Evolutionary conservation across 2,329 filamentous ascomycete species (phyloP).

Genomic region (Fusarium udum): DNA sequence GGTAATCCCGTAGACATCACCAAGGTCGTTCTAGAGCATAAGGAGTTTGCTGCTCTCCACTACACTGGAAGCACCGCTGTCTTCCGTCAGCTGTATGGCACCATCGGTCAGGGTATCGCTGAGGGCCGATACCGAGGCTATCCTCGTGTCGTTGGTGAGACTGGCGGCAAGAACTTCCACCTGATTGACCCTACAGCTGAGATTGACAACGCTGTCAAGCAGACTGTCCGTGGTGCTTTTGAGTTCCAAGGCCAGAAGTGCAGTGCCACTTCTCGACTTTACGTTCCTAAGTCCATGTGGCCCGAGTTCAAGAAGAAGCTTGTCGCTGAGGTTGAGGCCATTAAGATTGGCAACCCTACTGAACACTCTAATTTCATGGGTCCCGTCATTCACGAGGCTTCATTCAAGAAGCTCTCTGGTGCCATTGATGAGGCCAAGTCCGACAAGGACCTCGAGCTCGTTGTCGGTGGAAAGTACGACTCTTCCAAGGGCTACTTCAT

Average conservation of each 20-base stretch:
- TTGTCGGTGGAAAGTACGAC: slow-evolving; percentile 82
- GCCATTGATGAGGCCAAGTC: slow-evolving; percentile 84
- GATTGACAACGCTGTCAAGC: slow-evolving; percentile 78
- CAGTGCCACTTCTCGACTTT: slow-evolving; percentile 82
- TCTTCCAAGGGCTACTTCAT: slow-evolving; percentile 83
- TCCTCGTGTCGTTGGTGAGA: slow-evolving; percentile 89
- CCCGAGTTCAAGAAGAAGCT: slow-evolving; percentile 75
- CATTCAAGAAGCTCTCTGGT: slow-evolving; percentile 81
- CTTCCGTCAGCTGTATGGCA: slow-evolving; percentile 87
- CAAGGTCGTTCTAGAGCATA: slow-evolving; percentile 77
- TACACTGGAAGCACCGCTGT: slow-evolving; percentile 94
- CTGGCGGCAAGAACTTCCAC: slow-evolving; percentile 94
- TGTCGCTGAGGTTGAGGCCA: slow-evolving; percentile 71
- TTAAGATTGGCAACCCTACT: slow-evolving; percentile 75
- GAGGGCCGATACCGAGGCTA: slow-evolving; percentile 86
- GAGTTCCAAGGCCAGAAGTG: slow-evolving; percentile 95
- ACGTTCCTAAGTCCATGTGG: slow-evolving; percentile 80
- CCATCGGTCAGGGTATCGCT: slow-evolving; percentile 83
- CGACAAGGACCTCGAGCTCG: slow-evolving; percentile 75
- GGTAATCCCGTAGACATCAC: slow-evolving; percentile 89
- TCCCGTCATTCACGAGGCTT: slow-evolving; percentile 83
- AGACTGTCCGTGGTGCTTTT: slow-evolving; percentile 87
- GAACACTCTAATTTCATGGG: slow-evolving; percentile 84
- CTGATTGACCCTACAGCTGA: slow-evolving; percentile 81
- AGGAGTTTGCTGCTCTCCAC: slow-evolving; percentile 88